Base-by-base conservation (phyloP, 176 grass and related monocot genomes). In the Ampelocalamus luodianensis region DNA sequence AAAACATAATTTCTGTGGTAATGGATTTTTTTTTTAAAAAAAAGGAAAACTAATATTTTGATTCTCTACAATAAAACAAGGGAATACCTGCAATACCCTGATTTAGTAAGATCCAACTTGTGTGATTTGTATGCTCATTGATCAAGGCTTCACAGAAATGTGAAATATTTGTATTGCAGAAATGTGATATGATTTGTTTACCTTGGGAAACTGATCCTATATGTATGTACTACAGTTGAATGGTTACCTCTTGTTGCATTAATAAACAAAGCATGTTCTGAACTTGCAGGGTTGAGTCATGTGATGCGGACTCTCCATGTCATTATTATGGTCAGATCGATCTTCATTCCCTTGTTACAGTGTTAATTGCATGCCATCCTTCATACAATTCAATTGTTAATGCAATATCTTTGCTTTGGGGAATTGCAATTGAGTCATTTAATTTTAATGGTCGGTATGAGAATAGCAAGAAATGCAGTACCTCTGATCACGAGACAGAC, bases 231-330 rank as follows among this genome's bases (percentile, higher is more conserved):
- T 83, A 26, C 7, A 64, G 29, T 83, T 22, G 0, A 42, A 76
- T 80, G n/a, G 29, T 84, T 90, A 83, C 64, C 60, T 81, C 5
- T 77, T 80, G 37, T 51, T 68, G 38, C 37, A 69, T 80, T 83
- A 56, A 82, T 44, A 49, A 79, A 72, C 54, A 92, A 16, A 86
- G 14, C 10, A 76, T 32, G 27, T 85, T 76, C 32, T 89, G 58
- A 70, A 82, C 34, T 86, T 99, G 79, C 97, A 99, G 97, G 85
- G 79, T 89, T 75, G 91, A 99, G 40, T 91, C 92, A 82, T 94
- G 68, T 75, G 90, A 91, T 49, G 68, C 13, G 22, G 82, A 82
- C 71, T 65, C 86, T 60, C 69, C 88, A 82, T 99, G 91, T 75
- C 78, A 87, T 78, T 94, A 94, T 89, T 99, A 99, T 88, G 79